phyloP scores from a whole-genome alignment of 306 rosid genomes.

The Trifolium dubium region DNA sequence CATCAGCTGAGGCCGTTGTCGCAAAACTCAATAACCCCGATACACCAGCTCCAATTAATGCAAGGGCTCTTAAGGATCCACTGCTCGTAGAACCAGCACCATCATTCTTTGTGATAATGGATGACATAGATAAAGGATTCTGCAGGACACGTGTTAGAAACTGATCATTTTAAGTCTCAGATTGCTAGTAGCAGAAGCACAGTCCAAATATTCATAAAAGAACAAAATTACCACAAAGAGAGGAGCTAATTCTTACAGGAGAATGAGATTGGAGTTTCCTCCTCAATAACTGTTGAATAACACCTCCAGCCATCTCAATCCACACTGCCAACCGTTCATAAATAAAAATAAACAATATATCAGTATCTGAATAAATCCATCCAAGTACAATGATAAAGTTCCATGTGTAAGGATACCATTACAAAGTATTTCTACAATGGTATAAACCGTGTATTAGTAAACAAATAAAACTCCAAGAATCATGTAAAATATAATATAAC shows the following conservation, averaged over 20 bases:
- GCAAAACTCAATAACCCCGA: constrained; percentile 82
- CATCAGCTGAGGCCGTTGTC: constrained; percentile 85
- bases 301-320: constrained; percentile 84
- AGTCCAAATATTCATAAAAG: background rate
- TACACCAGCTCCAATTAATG: constrained; percentile 84
- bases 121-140: constrained; percentile 56
- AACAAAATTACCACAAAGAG: constrained; percentile 28
- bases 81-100: constrained; percentile 61
- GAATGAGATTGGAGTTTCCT: constrained; percentile 68
- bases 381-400: constrained; percentile 1
- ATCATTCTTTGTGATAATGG: constrained; percentile 62
- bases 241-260: constrained; percentile 53
- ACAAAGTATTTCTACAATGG: too few species aligned
- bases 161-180: background rate
- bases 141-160: constrained; percentile 43
- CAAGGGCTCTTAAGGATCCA: constrained; percentile 77
- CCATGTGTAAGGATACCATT: constrained; percentile 8
- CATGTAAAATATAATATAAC: background rate
- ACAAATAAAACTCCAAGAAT: constrained; percentile 8
- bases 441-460: too few species aligned
- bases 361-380: background rate
- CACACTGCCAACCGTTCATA: constrained; percentile 45
- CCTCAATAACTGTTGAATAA: constrained; percentile 72
- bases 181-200: constrained; percentile 9
- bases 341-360: background rate